phyloP scores from a whole-genome alignment of 352 stramenopile species.

The Phytophthora syringae region DNA sequence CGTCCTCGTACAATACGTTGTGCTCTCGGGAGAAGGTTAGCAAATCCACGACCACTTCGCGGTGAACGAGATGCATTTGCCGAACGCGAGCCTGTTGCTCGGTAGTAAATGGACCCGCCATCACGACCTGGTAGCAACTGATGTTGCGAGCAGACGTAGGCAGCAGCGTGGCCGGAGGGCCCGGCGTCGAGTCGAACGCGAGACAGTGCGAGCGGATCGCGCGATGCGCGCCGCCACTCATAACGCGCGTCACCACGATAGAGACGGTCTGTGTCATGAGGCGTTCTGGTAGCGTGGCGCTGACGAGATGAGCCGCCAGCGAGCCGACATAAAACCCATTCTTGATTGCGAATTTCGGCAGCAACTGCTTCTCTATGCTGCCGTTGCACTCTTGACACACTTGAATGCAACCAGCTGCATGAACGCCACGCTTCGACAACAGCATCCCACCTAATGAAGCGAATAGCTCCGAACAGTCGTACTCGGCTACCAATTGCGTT shows the following conservation, averaged over 20 bases:
- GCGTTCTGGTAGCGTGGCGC: not conserved
- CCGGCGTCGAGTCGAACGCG: not conserved
- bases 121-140: not conserved
- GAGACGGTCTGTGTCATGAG: not conserved
- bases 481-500: not conserved
- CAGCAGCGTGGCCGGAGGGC: not conserved
- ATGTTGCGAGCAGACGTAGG: not conserved
- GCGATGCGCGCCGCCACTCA: not conserved
- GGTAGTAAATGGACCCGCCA: not conserved
- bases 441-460: not conserved
- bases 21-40: not conserved
- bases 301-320: not conserved
- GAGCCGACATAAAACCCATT: not conserved
- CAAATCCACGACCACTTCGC: not conserved
- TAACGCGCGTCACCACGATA: not conserved
- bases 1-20: not conserved
- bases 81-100: not conserved
- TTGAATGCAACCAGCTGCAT: not conserved
- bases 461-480: not conserved
- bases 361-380: not conserved
- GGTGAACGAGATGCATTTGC: not conserved
- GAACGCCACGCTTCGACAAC: not conserved
- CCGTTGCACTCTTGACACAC: not conserved
- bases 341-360: not conserved
- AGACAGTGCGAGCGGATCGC: not conserved